Evolutionary conservation across 2,329 filamentous ascomycete genomes (phyloP).

Genomic region (Trichoderma sp.): DNA sequence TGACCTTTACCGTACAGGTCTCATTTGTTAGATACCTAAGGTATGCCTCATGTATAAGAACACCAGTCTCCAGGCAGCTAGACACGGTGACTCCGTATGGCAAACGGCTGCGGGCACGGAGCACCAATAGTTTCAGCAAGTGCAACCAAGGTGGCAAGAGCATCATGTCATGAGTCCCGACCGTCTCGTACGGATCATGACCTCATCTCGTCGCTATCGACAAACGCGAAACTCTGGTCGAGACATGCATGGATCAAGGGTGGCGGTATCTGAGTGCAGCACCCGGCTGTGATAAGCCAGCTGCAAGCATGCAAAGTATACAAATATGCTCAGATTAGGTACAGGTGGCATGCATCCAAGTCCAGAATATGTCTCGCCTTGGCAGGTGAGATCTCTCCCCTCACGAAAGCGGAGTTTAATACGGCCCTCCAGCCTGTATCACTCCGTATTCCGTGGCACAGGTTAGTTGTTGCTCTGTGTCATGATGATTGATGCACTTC

Average conservation of each 20-base stretch:
- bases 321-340: neutral
- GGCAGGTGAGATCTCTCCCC: neutral
- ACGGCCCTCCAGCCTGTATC: neutral
- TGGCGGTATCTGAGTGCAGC: neutral
- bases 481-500: neutral
- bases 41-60: neutral
- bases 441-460: conserved; percentile 3
- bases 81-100: conserved; percentile 11
- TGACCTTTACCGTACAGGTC: neutral
- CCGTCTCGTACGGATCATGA: conserved; percentile 17
- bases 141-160: conserved; percentile 19
- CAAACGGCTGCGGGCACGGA: conserved; percentile 17
- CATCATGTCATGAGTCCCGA: conserved; percentile 14
- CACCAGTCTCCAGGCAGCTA: neutral
- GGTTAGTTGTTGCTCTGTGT: neutral
- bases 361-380: neutral
- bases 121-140: conserved; percentile 19
- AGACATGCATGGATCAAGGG: neutral
- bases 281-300: neutral
- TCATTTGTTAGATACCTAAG: too few relatives aligned
- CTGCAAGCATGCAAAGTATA: neutral
- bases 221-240: conserved; percentile 12
- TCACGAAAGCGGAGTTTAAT: neutral
- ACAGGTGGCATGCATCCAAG: neutral
- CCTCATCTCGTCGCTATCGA: conserved; percentile 5